Percentiles rank a stretch among this genome's conserved stretches.
Conservation (phyloP, 2,329 filamentous ascomycete species). For the Aspergillus fructus region DNA sequence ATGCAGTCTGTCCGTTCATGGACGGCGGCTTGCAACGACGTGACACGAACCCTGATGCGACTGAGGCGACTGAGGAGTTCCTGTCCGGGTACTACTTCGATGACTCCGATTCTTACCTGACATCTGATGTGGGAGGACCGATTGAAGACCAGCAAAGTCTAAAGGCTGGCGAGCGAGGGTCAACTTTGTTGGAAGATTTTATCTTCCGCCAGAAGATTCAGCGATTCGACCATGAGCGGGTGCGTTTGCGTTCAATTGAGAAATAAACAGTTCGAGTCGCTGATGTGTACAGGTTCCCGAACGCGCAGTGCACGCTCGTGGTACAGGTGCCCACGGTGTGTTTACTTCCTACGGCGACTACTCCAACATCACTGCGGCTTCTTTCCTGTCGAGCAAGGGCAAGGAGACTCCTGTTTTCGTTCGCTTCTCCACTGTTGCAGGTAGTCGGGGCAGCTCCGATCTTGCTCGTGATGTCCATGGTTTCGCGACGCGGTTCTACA, state of each 20-base stretch:
- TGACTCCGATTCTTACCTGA: conserved; percentile 58
- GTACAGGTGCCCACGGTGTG: conserved; percentile 66
- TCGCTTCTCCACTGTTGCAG: conserved; percentile 74
- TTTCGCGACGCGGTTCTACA: conserved; percentile 69
- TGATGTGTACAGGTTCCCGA: conserved; percentile 52
- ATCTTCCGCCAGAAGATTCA: conserved; percentile 72
- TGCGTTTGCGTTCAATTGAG: conserved; percentile 33
- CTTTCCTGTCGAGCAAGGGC: conserved; percentile 57
- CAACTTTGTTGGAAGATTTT: conserved; percentile 70
- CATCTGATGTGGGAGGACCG: conserved; percentile 67
- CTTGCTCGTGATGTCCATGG: conserved; percentile 71
- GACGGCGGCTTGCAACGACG: conserved; percentile 28
- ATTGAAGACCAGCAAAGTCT: conserved; percentile 67
- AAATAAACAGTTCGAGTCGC: neutral
- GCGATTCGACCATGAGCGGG: conserved; percentile 69
- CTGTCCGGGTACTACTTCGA: conserved; percentile 49
- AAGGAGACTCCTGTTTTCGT: conserved; percentile 66
- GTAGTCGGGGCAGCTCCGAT: conserved; percentile 67
- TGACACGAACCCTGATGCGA: conserved; percentile 24
- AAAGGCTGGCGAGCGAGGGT: conserved; percentile 65
- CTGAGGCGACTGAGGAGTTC: conserved; percentile 38
- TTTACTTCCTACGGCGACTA: conserved; percentile 68
- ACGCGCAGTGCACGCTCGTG: conserved; percentile 68
- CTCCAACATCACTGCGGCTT: conserved; percentile 67
- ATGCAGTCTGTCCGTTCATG: conserved; percentile 44